These are phyloP conservation scores for Auricularia heimuer DNA, from an alignment of 768 basidiomycete genomes.

Conservation along the genomic window DNA sequence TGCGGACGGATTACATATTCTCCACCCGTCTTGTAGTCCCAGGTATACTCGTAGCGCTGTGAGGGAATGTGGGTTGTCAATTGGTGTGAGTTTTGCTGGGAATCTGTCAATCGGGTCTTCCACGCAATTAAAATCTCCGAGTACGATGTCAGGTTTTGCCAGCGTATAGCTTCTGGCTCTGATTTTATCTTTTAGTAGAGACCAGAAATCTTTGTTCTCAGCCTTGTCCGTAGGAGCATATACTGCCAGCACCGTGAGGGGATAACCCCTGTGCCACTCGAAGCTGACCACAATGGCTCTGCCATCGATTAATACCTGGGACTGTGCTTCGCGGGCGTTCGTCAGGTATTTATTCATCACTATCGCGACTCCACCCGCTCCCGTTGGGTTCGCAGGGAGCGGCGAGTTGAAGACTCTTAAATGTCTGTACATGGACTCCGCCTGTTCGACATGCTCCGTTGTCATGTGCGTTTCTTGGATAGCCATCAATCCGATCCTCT, in stretches of 20 bases:
- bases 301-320: no score
- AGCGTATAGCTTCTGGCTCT: neutral
- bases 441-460: neutral
- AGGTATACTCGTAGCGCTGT: neutral
- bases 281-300: no score
- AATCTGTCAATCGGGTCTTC: neutral
- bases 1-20: neutral
- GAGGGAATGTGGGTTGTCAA: neutral
- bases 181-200: no score
- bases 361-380: neutral
- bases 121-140: neutral
- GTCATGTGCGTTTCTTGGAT: neutral
- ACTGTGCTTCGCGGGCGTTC: neutral
- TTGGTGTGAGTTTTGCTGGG: neutral
- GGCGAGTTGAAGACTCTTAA: neutral
- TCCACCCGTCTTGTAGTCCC: neutral
- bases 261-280: no score
- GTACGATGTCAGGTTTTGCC: neutral
- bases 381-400: neutral
- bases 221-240: no score
- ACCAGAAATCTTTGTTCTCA: neutral
- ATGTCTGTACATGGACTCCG: neutral
- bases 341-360: neutral
- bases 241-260: no score
- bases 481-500: neutral